A percentile compares a stretch with the other conserved stretches of the same genome.
Conservation (phyloP, 2,329 filamentous ascomycete species). For the Alternaria metachromatica region DNA sequence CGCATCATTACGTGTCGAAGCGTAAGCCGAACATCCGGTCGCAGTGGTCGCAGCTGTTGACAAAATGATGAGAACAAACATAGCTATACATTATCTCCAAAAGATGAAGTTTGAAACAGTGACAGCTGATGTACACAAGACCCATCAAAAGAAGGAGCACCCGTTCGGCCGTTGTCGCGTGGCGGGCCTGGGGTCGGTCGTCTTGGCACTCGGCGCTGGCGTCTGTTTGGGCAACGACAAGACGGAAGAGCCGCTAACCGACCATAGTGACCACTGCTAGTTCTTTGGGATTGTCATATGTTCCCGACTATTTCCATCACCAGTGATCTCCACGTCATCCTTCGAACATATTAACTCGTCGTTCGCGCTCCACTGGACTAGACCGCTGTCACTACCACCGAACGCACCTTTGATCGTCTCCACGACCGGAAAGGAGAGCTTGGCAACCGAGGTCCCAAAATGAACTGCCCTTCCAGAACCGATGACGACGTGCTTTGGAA, state of each 20-base stretch:
- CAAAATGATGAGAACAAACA: background rate
- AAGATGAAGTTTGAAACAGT: background rate
- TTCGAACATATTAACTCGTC: constrained; percentile 4
- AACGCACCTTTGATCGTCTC: background rate
- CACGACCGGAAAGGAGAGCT: background rate
- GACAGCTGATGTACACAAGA: background rate
- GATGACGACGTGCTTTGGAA: constrained; percentile 34
- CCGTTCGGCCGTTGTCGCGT: constrained; percentile 15
- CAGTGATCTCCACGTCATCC: constrained; percentile 24
- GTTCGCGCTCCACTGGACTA: background rate
- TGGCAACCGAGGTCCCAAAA: constrained; percentile 10
- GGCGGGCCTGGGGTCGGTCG: constrained; percentile 10
- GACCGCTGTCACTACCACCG: background rate
- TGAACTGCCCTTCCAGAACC: constrained; percentile 42
- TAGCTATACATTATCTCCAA: background rate
- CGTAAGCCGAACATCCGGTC: background rate
- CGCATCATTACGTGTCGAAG: constrained; percentile 3
- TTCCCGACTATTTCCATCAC: constrained; percentile 15
- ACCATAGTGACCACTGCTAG: constrained; percentile 12
- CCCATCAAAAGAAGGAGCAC: background rate
- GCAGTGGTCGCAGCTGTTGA: background rate
- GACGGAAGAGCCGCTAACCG: constrained; percentile 28
- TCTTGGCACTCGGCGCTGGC: constrained; percentile 25
- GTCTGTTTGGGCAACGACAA: constrained; percentile 21
- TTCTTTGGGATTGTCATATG: constrained; percentile 22